phyloP scores from a whole-genome alignment of 2,329 filamentous ascomycete species.

The Sporothrix luriei region DNA sequence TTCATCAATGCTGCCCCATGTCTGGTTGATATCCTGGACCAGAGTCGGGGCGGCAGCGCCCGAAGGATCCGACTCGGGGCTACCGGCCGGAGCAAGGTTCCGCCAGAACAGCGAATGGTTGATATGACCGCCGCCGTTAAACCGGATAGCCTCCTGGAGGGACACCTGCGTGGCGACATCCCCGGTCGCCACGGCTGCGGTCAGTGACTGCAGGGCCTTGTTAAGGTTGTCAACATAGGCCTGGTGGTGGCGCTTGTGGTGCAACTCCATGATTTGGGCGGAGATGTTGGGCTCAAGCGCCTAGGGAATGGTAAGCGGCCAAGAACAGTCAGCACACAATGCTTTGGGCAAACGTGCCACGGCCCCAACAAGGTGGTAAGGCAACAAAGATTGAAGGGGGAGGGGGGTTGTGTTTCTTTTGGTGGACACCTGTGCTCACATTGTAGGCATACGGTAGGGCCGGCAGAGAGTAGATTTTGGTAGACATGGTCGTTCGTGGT shows the following conservation, averaged over 20 bases:
- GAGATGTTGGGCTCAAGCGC: conserved; percentile 70
- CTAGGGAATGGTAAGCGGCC: conserved; percentile 31
- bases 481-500: conserved; percentile 26
- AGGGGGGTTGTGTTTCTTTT: no score
- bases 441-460: conserved; percentile 43
- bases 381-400: not conserved
- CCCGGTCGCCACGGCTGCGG: conserved; percentile 56
- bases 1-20: conserved; percentile 68
- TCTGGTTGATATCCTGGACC: conserved; percentile 60
- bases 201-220: conserved; percentile 71
- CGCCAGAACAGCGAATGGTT: conserved; percentile 72
- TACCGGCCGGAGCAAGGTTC: conserved; percentile 66
- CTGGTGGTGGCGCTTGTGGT: conserved; percentile 93
- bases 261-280: conserved; percentile 93
- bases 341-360: no score
- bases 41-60: conserved; percentile 47
- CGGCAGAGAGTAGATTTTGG: conserved; percentile 40
- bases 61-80: conserved; percentile 55
- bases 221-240: conserved; percentile 92
- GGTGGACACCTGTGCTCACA: conserved; percentile 48
- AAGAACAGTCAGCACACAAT: not conserved
- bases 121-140: conserved; percentile 68
- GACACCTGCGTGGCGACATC: conserved; percentile 63
- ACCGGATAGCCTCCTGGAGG: conserved; percentile 66
- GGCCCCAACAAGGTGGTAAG: not conserved